Percentiles rank a stretch among this genome's conserved stretches.
phyloP scores from a whole-genome alignment of 1,284 basidiomycete genomes.

The Irpex sp. region DNA sequence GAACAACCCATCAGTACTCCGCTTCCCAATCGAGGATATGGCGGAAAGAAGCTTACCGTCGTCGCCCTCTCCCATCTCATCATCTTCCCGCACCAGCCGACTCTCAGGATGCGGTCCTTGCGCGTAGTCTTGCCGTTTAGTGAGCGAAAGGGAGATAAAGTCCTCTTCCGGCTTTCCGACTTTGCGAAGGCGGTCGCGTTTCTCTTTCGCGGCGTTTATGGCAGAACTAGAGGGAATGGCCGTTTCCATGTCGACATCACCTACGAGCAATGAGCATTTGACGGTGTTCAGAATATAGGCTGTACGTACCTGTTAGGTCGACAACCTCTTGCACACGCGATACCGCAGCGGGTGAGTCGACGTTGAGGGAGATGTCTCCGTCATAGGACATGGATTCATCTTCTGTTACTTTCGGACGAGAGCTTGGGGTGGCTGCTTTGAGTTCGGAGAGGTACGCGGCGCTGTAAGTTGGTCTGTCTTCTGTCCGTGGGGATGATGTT shows the following conservation, averaged over 20 bases:
- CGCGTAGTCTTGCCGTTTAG: constrained; percentile 45
- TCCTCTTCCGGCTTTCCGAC: constrained; percentile 51
- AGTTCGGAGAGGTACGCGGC: constrained; percentile 78
- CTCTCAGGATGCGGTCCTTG: constrained; percentile 89
- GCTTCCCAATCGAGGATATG: background rate
- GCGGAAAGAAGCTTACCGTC: constrained; percentile 57
- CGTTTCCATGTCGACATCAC: constrained; percentile 30
- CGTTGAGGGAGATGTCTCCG: constrained; percentile 50
- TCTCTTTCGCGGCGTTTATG: constrained; percentile 76
- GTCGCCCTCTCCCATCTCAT: constrained; percentile 90
- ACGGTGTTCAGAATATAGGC: background rate
- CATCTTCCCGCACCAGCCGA: constrained; percentile 82
- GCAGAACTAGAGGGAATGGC: constrained; percentile 75
- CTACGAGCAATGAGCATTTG: constrained; percentile 5
- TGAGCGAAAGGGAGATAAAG: constrained; percentile 80
- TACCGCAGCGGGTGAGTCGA: constrained; percentile 29
- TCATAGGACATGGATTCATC: constrained; percentile 36
- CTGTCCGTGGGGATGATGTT: constrained; percentile 40
- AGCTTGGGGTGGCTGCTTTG: constrained; percentile 74
- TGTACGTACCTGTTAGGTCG: constrained; percentile 36
- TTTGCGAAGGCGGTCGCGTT: constrained; percentile 62
- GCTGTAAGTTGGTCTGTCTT: constrained; percentile 57
- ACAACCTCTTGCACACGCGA: constrained; percentile 24
- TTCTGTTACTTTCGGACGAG: constrained; percentile 42
- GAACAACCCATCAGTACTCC: constrained; percentile 1